Conservation (phyloP, 108 stramenopile species). For the Pseudonitzschia pungens region DNA sequence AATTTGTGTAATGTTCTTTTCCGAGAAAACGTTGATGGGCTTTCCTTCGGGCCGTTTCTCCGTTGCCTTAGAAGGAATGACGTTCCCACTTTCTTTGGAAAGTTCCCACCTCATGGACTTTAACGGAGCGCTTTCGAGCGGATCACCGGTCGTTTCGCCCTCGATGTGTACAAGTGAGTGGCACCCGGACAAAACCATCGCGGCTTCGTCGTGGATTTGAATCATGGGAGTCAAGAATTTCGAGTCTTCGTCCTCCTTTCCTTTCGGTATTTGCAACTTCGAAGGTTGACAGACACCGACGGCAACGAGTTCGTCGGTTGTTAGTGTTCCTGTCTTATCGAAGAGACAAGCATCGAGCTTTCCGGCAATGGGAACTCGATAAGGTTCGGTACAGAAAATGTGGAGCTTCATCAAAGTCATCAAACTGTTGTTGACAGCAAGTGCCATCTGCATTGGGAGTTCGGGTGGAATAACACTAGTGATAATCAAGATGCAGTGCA, state of each 20-base stretch:
- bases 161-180: conserved; percentile 87
- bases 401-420: conserved; percentile 97
- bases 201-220: conserved; percentile 59
- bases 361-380: conserved; percentile 94
- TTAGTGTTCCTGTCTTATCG: conserved; percentile 98
- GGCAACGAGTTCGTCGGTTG: conserved; percentile 96
- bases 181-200: conserved; percentile 88
- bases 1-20: conserved; percentile 44
- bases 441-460: conserved; percentile 97
- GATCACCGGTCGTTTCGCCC: conserved; percentile 89
- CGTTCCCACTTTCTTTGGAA: conserved; percentile 47
- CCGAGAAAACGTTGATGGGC: conserved; percentile 32
- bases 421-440: conserved; percentile 94
- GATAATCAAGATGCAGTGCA: conserved; percentile 95
- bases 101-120: conserved; percentile 84
- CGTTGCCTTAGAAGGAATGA: conserved; percentile 55
- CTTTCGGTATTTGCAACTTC: conserved; percentile 36
- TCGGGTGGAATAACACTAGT: conserved; percentile 96
- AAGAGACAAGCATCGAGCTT: conserved; percentile 94
- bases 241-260: conserved; percentile 40
- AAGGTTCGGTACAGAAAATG: conserved; percentile 96
- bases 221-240: conserved; percentile 75
- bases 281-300: conserved; percentile 78
- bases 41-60: conserved; percentile 62
- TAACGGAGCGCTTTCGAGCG: conserved; percentile 84